These are phyloP conservation scores for Rhodocollybia butyracea DNA, from an alignment of 768 basidiomycete species.

Conservation along the genomic window DNA sequence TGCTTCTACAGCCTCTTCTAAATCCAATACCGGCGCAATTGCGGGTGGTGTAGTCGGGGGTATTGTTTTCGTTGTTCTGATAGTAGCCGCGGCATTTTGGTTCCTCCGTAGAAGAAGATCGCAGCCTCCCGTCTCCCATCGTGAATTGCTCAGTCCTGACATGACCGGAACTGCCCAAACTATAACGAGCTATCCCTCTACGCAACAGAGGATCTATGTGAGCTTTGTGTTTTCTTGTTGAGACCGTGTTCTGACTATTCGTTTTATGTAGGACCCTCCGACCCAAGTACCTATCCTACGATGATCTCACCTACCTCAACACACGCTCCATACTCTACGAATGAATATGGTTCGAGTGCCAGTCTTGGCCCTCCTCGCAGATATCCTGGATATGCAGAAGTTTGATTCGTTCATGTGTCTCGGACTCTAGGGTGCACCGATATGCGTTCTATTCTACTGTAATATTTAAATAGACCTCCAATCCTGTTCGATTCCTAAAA, in stretches of 20 bases:
- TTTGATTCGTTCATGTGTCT: neutral
- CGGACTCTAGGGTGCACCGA: neutral
- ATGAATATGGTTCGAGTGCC: neutral
- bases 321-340: neutral
- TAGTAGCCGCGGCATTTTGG: constrained; percentile 14
- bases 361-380: neutral
- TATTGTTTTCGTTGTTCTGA: constrained; percentile 16
- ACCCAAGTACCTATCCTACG: constrained; percentile 20
- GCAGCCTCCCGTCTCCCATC: too few relatives aligned
- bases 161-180: constrained; percentile 5
- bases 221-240: constrained; percentile 5
- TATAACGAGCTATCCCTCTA: constrained; percentile 11
- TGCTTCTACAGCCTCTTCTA: constrained; percentile 2
- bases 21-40: constrained; percentile 20
- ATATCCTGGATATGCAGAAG: constrained; percentile 2
- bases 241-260: neutral
- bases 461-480: too few relatives aligned
- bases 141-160: constrained; percentile 7
- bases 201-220: constrained; percentile 25
- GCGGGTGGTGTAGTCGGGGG: constrained; percentile 25
- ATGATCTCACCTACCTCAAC: neutral
- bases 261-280: constrained; percentile 26
- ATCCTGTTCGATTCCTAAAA: too few relatives aligned
- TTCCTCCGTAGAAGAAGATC: constrained; percentile 8
- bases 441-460: too few relatives aligned